Evolutionary conservation across 2,329 filamentous ascomycete genomes (phyloP).

Genomic region (Didymella pomorum): DNA sequence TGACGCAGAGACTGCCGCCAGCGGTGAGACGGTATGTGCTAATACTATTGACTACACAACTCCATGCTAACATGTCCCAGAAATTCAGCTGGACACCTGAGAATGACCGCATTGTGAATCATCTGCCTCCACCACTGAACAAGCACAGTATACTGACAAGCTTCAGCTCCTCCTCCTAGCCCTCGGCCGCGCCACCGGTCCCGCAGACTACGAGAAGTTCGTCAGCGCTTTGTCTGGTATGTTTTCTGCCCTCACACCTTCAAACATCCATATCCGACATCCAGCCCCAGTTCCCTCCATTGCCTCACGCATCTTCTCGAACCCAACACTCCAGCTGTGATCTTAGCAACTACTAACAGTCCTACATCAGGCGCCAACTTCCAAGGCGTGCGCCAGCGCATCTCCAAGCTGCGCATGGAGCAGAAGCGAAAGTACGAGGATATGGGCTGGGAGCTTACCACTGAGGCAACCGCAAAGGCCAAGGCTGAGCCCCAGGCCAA

Average conservation of each 20-base stretch:
- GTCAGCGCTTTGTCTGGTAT: neutral
- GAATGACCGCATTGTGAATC: neutral
- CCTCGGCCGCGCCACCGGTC: neutral
- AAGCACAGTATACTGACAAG: neutral
- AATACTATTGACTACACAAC: neutral
- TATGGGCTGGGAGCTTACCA: neutral
- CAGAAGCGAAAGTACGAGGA: conserved; percentile 4
- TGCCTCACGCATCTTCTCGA: too few relatives aligned
- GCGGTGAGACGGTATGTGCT: neutral
- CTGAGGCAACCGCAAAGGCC: neutral
- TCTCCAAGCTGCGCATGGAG: conserved; percentile 1
- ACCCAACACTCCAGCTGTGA: too few relatives aligned
- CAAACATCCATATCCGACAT: too few relatives aligned
- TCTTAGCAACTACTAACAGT: neutral
- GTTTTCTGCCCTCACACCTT: too few relatives aligned
- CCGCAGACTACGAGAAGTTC: neutral
- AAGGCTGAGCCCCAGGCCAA: conserved; percentile 3
- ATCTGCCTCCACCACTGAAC: too few relatives aligned
- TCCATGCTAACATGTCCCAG: neutral
- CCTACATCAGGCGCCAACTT: neutral
- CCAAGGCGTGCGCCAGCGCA: conserved; percentile 5
- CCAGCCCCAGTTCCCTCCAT: neutral
- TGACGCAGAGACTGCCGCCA: neutral
- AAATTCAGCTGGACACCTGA: conserved; percentile 3
- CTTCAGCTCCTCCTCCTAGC: neutral